Percentiles rank a stretch among this genome's conserved stretches.
Evolutionary conservation across 2,329 filamentous ascomycete species (phyloP).

Genomic region (Verticillium tricorpus): DNA sequence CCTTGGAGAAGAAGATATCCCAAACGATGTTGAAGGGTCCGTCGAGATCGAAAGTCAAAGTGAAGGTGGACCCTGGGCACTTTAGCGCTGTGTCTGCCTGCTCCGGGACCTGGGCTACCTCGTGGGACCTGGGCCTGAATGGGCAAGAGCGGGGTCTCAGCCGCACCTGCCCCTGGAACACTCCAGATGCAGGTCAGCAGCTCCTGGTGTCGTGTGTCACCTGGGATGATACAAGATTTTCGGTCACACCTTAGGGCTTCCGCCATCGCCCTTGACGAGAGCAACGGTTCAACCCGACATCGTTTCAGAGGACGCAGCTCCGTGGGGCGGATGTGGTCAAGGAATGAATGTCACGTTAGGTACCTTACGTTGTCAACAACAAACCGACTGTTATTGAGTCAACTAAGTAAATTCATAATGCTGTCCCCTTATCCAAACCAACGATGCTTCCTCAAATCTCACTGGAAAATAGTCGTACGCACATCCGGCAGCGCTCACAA

Average conservation of each 20-base stretch:
- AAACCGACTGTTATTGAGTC: too few species aligned
- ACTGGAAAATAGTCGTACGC: not conserved
- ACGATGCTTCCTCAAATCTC: not conserved
- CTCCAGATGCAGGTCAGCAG: not conserved
- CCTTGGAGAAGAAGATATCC: too few species aligned
- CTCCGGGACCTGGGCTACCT: not conserved
- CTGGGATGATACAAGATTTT: not conserved
- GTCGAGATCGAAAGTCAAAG: not conserved
- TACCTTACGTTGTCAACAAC: not conserved
- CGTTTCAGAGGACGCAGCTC: not conserved
- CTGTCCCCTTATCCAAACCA: not conserved
- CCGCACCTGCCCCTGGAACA: not conserved
- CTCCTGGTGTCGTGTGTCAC: not conserved
- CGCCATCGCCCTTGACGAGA: too few species aligned
- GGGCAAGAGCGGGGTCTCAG: not conserved
- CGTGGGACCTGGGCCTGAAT: not conserved
- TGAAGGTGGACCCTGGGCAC: not conserved
- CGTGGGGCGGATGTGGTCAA: too few species aligned
- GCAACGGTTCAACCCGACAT: too few species aligned
- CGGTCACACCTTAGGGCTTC: not conserved
- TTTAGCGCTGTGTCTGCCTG: not conserved
- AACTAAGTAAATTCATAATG: not conserved
- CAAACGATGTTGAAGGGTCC: not conserved
- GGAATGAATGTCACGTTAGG: too few species aligned
- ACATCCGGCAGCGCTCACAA: constrained; percentile 19